Percentiles rank a stretch among this genome's conserved stretches.
Evolutionary conservation across 345 rosid genomes (phyloP).

Genomic region (Litchi chinensis): DNA sequence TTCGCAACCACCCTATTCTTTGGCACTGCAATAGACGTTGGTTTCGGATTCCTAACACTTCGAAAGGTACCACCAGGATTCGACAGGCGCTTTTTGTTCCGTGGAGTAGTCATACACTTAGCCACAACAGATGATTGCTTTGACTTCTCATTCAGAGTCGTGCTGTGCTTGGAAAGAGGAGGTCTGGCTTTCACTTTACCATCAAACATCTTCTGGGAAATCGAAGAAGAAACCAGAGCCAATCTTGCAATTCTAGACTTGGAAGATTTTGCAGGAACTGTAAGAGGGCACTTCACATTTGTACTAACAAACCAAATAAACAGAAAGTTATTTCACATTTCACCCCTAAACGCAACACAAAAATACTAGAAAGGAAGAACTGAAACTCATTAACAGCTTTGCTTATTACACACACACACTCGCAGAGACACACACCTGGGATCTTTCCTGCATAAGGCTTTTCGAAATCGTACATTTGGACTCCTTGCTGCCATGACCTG

Average conservation of each 20-base stretch:
- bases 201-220: slow-evolving; percentile 54
- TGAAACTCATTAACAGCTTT: not conserved
- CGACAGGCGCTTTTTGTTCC: slow-evolving; percentile 45
- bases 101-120: slow-evolving; percentile 66
- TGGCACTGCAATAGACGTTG: slow-evolving; percentile 35
- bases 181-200: slow-evolving; percentile 42
- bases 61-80: slow-evolving; percentile 54
- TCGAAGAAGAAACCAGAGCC: slow-evolving; percentile 79
- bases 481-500: slow-evolving; percentile 99
- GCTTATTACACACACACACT: not conserved
- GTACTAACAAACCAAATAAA: slow-evolving; percentile 31
- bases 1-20: slow-evolving; percentile 53
- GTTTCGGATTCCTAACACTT: slow-evolving; percentile 66
- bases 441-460: slow-evolving; percentile 54
- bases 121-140: slow-evolving; percentile 33
- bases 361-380: not conserved
- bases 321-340: not conserved
- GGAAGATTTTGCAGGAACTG: slow-evolving; percentile 83
- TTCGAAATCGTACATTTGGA: slow-evolving; percentile 73
- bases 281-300: slow-evolving; percentile 63
- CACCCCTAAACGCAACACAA: not conserved
- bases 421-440: slow-evolving; percentile 46
- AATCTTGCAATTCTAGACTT: slow-evolving; percentile 61
- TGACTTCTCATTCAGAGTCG: slow-evolving; percentile 52
- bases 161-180: slow-evolving; percentile 26